Base-by-base conservation (phyloP, 768 basidiomycete genomes). In the Mrakia hoshinonis region DNA sequence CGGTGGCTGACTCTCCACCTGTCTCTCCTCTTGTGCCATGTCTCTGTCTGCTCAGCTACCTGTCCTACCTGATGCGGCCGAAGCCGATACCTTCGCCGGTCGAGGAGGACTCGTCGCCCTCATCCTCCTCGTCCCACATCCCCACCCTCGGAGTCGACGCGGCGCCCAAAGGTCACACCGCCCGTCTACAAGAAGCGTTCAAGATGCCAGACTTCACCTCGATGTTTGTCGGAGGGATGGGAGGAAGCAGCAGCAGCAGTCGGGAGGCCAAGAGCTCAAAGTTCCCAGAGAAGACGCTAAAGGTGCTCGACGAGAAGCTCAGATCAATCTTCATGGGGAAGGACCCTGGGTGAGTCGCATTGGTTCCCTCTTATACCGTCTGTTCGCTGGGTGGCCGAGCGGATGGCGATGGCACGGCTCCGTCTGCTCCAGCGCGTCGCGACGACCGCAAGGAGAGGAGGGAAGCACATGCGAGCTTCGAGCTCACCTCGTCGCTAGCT, bases 311-410 rank as follows among this genome's bases (percentile, higher is more conserved):
- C 79, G 85, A 87, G 80, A 90, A 87, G 80, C 79, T 98, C 79
- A 89, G 94, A 82, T 86, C 88, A 75, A 92, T 98, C 75, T 91
- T 91, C 11, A 91, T 94, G 88, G 93, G 92, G 3, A 89, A 88
- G 81, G 92, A 96, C 78, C 80, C 89, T 46, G 86, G 84, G 92
- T 95, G 79, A 81, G 92, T 85, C 47, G 10, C 15, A 43, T n/a
- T 34, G 9, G 10, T 55, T 69, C 22, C 36, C 46, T 34, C 3
- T 29, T 36, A 43, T 31, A 55, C 58, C 12, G 63, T 39, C 34
- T 12, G 46, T 31, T 15, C 24, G 52, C 6, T 54, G 52, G 52
- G 52, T n/a, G 20, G 52, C 24, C 24, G 31, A 6, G 24, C 24
- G n/a, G 13, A 18, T 22, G 26, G 43, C 15, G 7, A 15, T 15